phyloP scores from a whole-genome alignment of 2,329 filamentous ascomycete species.

The Neonectria sp. region DNA sequence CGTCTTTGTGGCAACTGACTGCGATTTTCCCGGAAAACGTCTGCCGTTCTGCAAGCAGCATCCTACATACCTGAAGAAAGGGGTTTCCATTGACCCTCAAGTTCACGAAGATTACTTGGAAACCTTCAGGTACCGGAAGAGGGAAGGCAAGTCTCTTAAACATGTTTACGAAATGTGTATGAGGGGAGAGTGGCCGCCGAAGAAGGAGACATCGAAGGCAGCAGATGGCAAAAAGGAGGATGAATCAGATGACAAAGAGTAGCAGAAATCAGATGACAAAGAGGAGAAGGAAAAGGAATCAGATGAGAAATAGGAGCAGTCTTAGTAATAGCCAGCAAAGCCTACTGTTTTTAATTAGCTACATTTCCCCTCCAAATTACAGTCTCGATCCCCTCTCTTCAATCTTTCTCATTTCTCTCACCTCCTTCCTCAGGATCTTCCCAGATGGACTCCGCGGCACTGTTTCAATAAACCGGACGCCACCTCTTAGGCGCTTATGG shows the following conservation, averaged over 20 bases:
- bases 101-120: background rate
- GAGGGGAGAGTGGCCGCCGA: background rate
- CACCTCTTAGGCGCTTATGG: constrained; percentile 79
- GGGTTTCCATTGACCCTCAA: constrained; percentile 6
- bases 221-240: background rate
- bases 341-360: background rate
- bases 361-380: background rate
- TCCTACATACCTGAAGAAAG: constrained; percentile 13
- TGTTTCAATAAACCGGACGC: constrained; percentile 74
- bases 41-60: constrained; percentile 24
- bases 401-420: constrained; percentile 51
- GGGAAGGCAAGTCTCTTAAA: background rate
- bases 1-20: constrained; percentile 22
- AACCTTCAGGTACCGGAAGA: background rate
- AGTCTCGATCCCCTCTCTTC: constrained; percentile 29
- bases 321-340: background rate
- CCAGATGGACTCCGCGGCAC: constrained; percentile 77
- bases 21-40: background rate
- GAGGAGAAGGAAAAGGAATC: background rate
- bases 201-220: background rate
- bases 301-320: background rate
- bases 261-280: background rate
- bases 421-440: constrained; percentile 61
- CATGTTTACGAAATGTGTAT: background rate
- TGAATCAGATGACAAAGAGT: background rate